Conservation (phyloP, 1,139 yeast genomes). For the Meyerozyma guilliermondii region DNA sequence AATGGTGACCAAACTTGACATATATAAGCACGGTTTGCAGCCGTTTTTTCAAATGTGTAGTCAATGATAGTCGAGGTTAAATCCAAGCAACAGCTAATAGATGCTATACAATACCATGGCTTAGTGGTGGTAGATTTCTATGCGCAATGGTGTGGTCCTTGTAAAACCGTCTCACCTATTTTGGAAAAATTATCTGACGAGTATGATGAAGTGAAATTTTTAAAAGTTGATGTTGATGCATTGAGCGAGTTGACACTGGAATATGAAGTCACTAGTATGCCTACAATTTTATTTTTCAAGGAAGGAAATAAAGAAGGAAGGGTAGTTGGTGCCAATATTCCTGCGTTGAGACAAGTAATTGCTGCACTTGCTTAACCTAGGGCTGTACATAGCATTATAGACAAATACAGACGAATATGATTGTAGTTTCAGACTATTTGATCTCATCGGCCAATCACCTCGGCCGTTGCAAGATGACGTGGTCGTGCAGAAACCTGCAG, state of each 20-base stretch:
- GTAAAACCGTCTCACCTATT: background rate
- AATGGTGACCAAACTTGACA: too few species aligned
- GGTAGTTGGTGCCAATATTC: background rate
- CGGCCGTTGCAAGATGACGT: too few species aligned
- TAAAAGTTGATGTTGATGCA: background rate
- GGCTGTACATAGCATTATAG: slow-evolving; percentile 8
- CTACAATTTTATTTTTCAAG: background rate
- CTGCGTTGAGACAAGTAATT: background rate
- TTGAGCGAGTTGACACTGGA: background rate
- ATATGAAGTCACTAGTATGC: background rate
- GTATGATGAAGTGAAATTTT: background rate
- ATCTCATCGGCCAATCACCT: too few species aligned
- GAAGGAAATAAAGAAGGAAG: background rate
- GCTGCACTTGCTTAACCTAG: background rate
- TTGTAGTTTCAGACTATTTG: too few species aligned
- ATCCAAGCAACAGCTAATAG: background rate
- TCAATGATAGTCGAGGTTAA: background rate
- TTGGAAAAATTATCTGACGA: background rate
- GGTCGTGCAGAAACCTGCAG: too few species aligned
- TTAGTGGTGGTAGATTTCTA: background rate
- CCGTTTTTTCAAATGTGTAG: too few species aligned
- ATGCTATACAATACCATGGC: background rate
- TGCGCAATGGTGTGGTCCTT: background rate
- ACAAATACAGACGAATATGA: too few species aligned
- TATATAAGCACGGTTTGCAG: too few species aligned